A percentile compares a stretch with the other conserved stretches of the same genome.
phyloP scores from a whole-genome alignment of 2,329 filamentous ascomycete species.

The Neurospora crassa region DNA sequence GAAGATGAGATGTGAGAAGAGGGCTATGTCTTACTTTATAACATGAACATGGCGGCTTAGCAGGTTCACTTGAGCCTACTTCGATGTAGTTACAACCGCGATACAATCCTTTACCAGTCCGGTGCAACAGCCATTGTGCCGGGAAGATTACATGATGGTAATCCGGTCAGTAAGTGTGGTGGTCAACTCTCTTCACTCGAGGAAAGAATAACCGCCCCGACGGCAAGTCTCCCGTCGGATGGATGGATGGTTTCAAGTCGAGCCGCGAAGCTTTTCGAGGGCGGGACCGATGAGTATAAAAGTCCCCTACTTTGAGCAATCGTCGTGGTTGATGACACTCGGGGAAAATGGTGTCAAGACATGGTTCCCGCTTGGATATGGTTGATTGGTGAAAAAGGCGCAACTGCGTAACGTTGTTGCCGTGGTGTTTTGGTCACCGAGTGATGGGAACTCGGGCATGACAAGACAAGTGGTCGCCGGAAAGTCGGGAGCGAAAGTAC shows the following conservation, averaged over 20 bases:
- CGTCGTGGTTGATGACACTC: not conserved
- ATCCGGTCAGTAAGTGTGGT: not conserved
- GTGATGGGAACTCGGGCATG: not conserved
- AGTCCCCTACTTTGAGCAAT: not conserved
- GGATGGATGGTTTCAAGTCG: not conserved
- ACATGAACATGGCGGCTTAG: not conserved
- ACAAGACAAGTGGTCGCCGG: not conserved
- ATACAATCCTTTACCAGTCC: not conserved
- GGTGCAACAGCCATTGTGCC: not conserved
- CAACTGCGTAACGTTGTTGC: not conserved
- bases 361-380: too few species aligned
- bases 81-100: too few species aligned
- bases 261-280: not conserved
- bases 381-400: not conserved
- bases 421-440: not conserved
- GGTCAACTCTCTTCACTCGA: not conserved
- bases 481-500: not conserved
- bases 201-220: not conserved
- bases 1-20: too few species aligned
- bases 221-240: not conserved
- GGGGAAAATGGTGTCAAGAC: not conserved
- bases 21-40: not conserved
- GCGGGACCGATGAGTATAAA: not conserved
- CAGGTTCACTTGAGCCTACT: not conserved
- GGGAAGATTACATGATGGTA: not conserved